phyloP scores from a whole-genome alignment of 2,329 filamentous ascomycete species.

The Cadophora gregata region DNA sequence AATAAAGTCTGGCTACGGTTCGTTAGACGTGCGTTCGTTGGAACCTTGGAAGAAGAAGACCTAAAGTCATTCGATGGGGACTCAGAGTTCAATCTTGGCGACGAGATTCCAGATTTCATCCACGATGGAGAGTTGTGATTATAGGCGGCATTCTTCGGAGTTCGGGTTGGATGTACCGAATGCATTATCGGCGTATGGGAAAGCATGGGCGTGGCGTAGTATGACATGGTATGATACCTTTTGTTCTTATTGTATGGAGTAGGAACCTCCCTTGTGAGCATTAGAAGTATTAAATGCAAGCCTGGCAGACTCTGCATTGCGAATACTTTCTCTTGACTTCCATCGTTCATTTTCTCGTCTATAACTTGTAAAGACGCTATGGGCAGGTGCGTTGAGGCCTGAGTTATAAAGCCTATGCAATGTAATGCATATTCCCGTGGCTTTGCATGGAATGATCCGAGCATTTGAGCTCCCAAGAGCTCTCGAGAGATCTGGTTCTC shows the following conservation, averaged over 20 bases:
- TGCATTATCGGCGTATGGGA: slow-evolving; percentile 20
- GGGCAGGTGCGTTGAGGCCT: neutral
- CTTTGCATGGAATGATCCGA: neutral
- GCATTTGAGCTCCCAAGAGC: neutral
- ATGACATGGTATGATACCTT: slow-evolving; percentile 49
- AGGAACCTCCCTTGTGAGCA: slow-evolving; percentile 8
- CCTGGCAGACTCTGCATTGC: slow-evolving; percentile 6
- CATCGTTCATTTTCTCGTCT: neutral
- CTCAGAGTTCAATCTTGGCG: slow-evolving; percentile 6
- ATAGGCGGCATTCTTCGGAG: slow-evolving; percentile 21
- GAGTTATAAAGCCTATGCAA: neutral
- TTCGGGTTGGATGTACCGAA: slow-evolving; percentile 13
- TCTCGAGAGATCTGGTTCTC: no score
- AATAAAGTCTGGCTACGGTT: slow-evolving; percentile 82
- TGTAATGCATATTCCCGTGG: neutral
- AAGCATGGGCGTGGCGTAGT: slow-evolving; percentile 50
- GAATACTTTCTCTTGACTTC: neutral
- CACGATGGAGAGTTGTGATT: slow-evolving; percentile 26
- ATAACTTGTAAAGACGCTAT: neutral
- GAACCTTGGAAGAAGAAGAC: slow-evolving; percentile 70
- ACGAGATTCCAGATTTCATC: neutral
- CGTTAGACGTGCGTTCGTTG: slow-evolving; percentile 78
- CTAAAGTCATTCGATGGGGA: slow-evolving; percentile 49
- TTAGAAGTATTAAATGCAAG: slow-evolving; percentile 13
- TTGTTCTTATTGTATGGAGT: slow-evolving; percentile 10